Evolutionary conservation across 768 basidiomycete genomes (phyloP), one percentile per base, ranked within the genome.

Genomic region (Lentinula raphanica): DNA sequence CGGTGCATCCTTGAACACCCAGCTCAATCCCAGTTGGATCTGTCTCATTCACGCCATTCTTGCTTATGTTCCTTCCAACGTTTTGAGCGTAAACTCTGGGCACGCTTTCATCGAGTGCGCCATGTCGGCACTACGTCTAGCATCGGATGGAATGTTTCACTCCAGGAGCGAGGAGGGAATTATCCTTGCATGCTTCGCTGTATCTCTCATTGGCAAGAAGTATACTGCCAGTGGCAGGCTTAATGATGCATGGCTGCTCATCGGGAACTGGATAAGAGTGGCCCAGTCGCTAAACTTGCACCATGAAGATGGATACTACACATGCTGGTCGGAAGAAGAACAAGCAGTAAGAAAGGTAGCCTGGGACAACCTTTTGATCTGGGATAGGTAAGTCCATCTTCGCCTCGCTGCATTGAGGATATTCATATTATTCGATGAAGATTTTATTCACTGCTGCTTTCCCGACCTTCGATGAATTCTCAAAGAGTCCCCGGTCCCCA

Each of bases 21-120:
- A 76, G 49, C 69, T 81, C 63, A 82, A 81, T 60, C 70, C 77
- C 17, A 74, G 81, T 64, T 83, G 79, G 79, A 65, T 83, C 15
- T 73, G 71, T 19, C 73, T 84, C 1, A 59, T 82, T n/a, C 82
- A 79, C 60, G 71, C 79, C 15, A 71, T 81, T 35, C 67, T 81
- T 42, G 78, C 80, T 11, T 71, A 73, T 39, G 70, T 76, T 7
- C 77, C 77, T 21, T 23, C 9, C 19, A 1, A 51, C 17, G 19
- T 23, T 5, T 5, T 19, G 3, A 39, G 29, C 25, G 11, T 54
- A 21, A 19, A 50, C 11, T 19, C 59, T 38, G 40, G 50, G 38
- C 19, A 63, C 60, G 36, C 62, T 23, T 73, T 74, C 61, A 80
- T 80, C 61, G 71, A 71, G 56, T 76, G 70, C 48, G 74, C 77